Evolutionary conservation across 1,284 basidiomycete genomes (phyloP).

Genomic region (Leucoagaricus sp.): DNA sequence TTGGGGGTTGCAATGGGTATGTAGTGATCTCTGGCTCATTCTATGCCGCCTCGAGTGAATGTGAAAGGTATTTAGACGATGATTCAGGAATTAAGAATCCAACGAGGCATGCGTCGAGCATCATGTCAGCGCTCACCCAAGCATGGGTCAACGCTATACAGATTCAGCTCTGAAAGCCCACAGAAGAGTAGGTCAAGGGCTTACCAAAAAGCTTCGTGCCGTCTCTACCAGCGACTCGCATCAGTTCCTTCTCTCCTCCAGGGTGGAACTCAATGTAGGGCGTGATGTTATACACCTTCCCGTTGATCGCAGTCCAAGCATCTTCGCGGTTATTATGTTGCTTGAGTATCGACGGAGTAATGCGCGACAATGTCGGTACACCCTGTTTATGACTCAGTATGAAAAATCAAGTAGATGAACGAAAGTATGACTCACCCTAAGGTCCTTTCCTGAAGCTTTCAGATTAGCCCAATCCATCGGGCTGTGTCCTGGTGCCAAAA

Average conservation of each 20-base stretch:
- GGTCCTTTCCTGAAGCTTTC: slow-evolving; percentile 76
- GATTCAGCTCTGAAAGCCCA: background rate
- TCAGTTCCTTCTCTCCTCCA: slow-evolving; percentile 90
- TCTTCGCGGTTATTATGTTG: slow-evolving; percentile 84
- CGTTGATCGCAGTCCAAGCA: slow-evolving; percentile 92
- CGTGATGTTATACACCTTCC: slow-evolving; percentile 97
- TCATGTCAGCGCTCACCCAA: slow-evolving; percentile 95
- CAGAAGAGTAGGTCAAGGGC: slow-evolving; percentile 21
- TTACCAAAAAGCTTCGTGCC: slow-evolving; percentile 93
- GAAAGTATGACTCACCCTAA: slow-evolving; percentile 56
- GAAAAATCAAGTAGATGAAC: background rate
- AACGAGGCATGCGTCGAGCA: slow-evolving; percentile 90
- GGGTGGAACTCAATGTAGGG: slow-evolving; percentile 93
- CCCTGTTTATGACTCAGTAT: slow-evolving; percentile 42
- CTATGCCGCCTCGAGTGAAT: background rate
- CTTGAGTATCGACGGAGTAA: slow-evolving; percentile 85
- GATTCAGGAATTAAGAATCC: slow-evolving; percentile 82
- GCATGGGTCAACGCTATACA: slow-evolving; percentile 46
- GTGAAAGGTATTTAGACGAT: slow-evolving; percentile 27
- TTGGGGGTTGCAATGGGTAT: background rate
- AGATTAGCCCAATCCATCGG: slow-evolving; percentile 94
- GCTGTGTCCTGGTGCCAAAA: slow-evolving; percentile 88
- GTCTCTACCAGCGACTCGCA: slow-evolving; percentile 96
- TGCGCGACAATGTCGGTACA: slow-evolving; percentile 65
- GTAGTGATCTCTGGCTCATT: slow-evolving; percentile 5